Evolutionary conservation across 148 eudicot genomes (phyloP), one percentile per base, ranked within the genome.

Genomic region (Vaccinium macrocarpon): DNA sequence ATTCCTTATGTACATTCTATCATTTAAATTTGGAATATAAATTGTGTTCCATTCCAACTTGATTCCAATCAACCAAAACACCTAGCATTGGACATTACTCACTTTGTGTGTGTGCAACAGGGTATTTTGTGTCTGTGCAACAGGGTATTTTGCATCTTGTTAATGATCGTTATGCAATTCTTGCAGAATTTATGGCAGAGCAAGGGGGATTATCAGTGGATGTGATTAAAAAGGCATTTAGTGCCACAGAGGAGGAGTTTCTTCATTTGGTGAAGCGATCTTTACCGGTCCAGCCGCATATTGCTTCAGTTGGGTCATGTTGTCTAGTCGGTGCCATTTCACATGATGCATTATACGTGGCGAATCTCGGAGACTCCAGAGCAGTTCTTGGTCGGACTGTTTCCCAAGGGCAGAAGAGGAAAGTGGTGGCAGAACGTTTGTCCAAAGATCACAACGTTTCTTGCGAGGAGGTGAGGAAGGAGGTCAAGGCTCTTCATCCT

Each of bases 401-500:
- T 81, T 86, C 84, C 19, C 84, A 88, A 19, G 92, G 88, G 14
- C 79, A 80, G 64, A 90, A 76, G 25, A 79, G 77, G 53, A 79
- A 82, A 25, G 89, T 88, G 64, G 88, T 91, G 56, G 88, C 93
- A 0, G 93, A 90, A 80, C 85, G 93, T 29, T 83, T 91, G 81
- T 88, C 93, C 12, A 90, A 75, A 21, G 93, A 91, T 84, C 93
- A 91, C 56, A 91, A 91, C 80, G 93, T 91, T 79, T 85, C 91
- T 0, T 81, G 51, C 59, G 92, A 90, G 86, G 85, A 90, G 51
- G 93, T 91, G 55, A 87, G 93, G 87, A 90, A 80, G 88, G 93
- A 91, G 86, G 92, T 91, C 18, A 86, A 88, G 85, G 88, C 91
- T n/a, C 93, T 90, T 84, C 92, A 91, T 81, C 93, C 93, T 46